These are phyloP conservation scores for Lotmaria passim DNA, from an alignment of 208 protist genomes.

Conservation along the genomic window DNA sequence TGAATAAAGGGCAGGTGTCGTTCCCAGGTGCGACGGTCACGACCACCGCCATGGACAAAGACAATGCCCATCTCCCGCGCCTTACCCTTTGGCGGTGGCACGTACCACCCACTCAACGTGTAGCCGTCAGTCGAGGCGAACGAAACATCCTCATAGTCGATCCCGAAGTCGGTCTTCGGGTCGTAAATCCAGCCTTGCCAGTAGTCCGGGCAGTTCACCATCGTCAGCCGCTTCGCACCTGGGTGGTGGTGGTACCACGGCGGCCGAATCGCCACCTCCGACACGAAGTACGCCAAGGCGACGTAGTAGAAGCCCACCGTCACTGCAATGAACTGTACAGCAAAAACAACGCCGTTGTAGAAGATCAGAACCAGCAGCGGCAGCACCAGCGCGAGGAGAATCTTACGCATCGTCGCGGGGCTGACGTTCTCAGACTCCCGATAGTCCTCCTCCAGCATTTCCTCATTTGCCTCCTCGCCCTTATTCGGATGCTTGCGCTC, in stretches of 20 bases:
- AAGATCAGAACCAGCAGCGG: constrained; percentile 85
- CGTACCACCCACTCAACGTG: constrained; percentile 85
- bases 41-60: constrained; percentile 91
- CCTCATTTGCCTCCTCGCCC: constrained; percentile 49
- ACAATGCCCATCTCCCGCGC: constrained; percentile 68
- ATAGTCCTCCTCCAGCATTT: constrained; percentile 54
- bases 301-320: constrained; percentile 82
- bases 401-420: constrained; percentile 75
- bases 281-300: constrained; percentile 86
- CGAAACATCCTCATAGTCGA: constrained; percentile 83
- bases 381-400: constrained; percentile 57
- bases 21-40: constrained; percentile 89
- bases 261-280: constrained; percentile 86
- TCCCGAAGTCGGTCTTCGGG: constrained; percentile 79
- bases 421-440: constrained; percentile 78
- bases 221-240: constrained; percentile 54
- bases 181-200: constrained; percentile 89
- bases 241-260: constrained; percentile 92
- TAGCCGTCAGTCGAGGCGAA: constrained; percentile 78
- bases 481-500: constrained; percentile 27
- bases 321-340: constrained; percentile 60
- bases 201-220: constrained; percentile 79
- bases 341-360: constrained; percentile 76
- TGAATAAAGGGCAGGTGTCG: constrained; percentile 89
- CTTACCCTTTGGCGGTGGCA: constrained; percentile 47